Conservation (phyloP, 2,329 filamentous ascomycete genomes). For the Verticillium dahliae region DNA sequence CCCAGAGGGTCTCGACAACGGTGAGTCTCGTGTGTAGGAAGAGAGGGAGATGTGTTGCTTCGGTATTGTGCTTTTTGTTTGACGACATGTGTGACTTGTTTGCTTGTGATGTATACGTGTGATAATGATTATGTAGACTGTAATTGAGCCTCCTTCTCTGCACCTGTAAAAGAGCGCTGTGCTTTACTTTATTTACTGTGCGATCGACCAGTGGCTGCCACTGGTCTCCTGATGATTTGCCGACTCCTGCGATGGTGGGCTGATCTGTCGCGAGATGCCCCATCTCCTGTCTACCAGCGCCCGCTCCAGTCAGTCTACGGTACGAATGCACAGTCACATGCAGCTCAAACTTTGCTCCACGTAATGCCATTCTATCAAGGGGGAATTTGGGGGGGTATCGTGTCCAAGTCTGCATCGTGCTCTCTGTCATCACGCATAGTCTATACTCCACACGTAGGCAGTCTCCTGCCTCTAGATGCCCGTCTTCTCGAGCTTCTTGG, state of each 20-base stretch:
- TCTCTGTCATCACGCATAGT: conserved; percentile 10
- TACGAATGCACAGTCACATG: background rate
- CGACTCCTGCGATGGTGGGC: background rate
- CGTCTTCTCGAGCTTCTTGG: conserved; percentile 69
- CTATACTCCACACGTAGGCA: conserved; percentile 8
- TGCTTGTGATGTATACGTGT: background rate
- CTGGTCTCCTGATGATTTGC: background rate
- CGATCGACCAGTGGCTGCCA: background rate
- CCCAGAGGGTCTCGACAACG: conserved; percentile 29
- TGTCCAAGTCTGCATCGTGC: conserved; percentile 3
- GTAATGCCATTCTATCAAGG: background rate
- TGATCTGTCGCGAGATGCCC: background rate
- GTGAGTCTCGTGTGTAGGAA: conserved; percentile 2
- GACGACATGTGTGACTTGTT: background rate
- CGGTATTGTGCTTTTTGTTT: background rate
- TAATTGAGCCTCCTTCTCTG: too few species aligned
- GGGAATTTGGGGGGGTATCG: conserved; percentile 10
- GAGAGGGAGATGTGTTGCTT: background rate
- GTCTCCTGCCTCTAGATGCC: conserved; percentile 31
- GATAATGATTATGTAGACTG: too few species aligned
- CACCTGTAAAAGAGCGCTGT: too few species aligned
- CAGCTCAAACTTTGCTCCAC: background rate
- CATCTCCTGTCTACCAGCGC: background rate
- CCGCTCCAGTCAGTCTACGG: too few species aligned
- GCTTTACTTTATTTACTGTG: too few species aligned